phyloP scores from a whole-genome alignment of 331 rosid genomes.

The Quercus phellos region DNA sequence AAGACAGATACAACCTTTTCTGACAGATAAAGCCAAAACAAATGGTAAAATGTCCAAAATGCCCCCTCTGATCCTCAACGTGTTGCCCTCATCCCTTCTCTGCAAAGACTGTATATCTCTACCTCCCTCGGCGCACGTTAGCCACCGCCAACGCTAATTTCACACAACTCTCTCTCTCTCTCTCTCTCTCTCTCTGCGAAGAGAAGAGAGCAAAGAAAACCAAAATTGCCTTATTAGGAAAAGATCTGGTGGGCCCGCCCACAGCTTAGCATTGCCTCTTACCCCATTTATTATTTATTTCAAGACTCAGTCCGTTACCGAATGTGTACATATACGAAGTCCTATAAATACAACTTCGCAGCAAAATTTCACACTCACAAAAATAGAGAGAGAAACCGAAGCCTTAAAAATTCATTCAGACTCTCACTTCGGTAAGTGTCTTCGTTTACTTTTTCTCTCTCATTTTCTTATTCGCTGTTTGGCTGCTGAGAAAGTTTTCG shows the following conservation, averaged over 20 bases:
- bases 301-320: not conserved
- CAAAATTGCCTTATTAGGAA: not conserved
- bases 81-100: not conserved
- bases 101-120: no score
- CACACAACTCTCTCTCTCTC: no score
- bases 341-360: not conserved
- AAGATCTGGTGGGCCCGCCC: constrained; percentile 31
- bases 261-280: not conserved
- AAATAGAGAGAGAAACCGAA: no score
- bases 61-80: not conserved
- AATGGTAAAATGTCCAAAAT: not conserved
- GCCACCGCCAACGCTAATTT: not conserved
- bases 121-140: not conserved
- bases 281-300: not conserved
- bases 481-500: no score
- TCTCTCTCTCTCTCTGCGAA: not conserved
- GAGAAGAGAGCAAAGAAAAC: not conserved
- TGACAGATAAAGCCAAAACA: no score
- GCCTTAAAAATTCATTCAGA: no score
- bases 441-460: no score
- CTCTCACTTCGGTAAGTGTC: no score
- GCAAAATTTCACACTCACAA: not conserved
- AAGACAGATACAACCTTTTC: no score
- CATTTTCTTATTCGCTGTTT: no score
- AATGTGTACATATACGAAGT: not conserved